Evolutionary conservation across 208 protist genomes (phyloP).

Genomic region (Acanthamoeba divionensis): DNA sequence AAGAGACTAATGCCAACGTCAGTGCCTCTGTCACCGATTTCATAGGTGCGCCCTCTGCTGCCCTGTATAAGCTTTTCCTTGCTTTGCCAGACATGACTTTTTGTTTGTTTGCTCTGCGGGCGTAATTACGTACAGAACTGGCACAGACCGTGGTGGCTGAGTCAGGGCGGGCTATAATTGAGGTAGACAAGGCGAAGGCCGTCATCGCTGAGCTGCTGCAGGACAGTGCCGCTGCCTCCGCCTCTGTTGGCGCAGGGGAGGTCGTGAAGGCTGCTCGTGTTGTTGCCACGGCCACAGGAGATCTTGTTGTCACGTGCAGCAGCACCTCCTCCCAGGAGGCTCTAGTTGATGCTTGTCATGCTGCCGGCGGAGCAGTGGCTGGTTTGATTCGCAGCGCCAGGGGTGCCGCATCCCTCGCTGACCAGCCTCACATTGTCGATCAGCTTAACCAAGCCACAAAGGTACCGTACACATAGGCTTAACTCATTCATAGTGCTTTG

Average conservation of each 20-base stretch:
- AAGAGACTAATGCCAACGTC: neutral
- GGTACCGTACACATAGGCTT: too few relatives aligned
- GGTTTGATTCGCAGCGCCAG: too few relatives aligned
- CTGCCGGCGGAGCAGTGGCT: too few relatives aligned
- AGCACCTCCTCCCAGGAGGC: neutral
- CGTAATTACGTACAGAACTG: neutral
- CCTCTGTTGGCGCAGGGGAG: neutral
- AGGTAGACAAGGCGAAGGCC: constrained; percentile 27
- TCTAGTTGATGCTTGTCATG: neutral
- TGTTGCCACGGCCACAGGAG: neutral
- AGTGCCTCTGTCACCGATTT: neutral
- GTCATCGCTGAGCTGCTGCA: too few relatives aligned
- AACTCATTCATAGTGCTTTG: too few relatives aligned
- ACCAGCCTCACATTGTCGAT: too few relatives aligned
- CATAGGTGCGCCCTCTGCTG: neutral
- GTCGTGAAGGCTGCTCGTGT: neutral
- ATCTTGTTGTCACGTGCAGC: constrained; percentile 37
- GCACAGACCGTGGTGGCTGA: neutral
- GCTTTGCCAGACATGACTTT: too few relatives aligned
- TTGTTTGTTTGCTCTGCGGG: too few relatives aligned
- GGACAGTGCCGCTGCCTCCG: too few relatives aligned
- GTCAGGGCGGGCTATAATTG: neutral
- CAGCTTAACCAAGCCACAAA: too few relatives aligned
- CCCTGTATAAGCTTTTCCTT: too few relatives aligned
- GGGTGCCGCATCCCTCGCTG: too few relatives aligned